Percentiles rank a stretch among this genome's conserved stretches.
Evolutionary conservation across 2,329 filamentous ascomycete species (phyloP).

Genomic region (Aspergillus unguis): DNA sequence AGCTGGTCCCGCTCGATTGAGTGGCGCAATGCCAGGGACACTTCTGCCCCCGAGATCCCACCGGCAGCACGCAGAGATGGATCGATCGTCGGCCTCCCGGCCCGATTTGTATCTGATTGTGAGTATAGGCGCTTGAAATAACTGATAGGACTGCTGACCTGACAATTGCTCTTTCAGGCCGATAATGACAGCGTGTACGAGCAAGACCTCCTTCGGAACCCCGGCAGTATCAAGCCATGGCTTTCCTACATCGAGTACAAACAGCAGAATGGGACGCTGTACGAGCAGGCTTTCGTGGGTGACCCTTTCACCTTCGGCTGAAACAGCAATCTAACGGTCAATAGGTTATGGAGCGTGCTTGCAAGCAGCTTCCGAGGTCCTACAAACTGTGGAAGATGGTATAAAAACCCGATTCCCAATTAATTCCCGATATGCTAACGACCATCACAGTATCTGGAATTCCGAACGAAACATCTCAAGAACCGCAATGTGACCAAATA

Average conservation of each 20-base stretch:
- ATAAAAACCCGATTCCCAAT: slow-evolving; percentile 24
- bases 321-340: slow-evolving; percentile 2
- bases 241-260: slow-evolving; percentile 92
- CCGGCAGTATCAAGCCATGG: slow-evolving; percentile 87
- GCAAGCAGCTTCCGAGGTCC: slow-evolving; percentile 81
- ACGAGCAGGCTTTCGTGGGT: slow-evolving; percentile 75
- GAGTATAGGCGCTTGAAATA: slow-evolving; percentile 19
- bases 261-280: slow-evolving; percentile 73
- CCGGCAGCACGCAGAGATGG: slow-evolving; percentile 44
- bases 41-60: slow-evolving; percentile 46
- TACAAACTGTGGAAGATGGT: slow-evolving; percentile 99
- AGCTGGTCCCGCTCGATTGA: slow-evolving; percentile 37
- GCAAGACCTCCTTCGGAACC: slow-evolving; percentile 85
- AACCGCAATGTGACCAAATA: slow-evolving; percentile 80
- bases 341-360: slow-evolving; percentile 81
- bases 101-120: slow-evolving; percentile 47
- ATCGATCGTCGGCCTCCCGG: slow-evolving; percentile 40
- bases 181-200: slow-evolving; percentile 95
- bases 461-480: slow-evolving; percentile 75
- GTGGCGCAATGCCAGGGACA: slow-evolving; percentile 50
- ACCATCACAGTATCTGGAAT: slow-evolving; percentile 68
- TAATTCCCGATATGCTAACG: slow-evolving; percentile 18
- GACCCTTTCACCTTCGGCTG: background rate
- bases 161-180: slow-evolving; percentile 51
- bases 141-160: slow-evolving; percentile 27